Conservation (phyloP, 257 asterid genomes). For the Ocimum tenuiflorum region DNA sequence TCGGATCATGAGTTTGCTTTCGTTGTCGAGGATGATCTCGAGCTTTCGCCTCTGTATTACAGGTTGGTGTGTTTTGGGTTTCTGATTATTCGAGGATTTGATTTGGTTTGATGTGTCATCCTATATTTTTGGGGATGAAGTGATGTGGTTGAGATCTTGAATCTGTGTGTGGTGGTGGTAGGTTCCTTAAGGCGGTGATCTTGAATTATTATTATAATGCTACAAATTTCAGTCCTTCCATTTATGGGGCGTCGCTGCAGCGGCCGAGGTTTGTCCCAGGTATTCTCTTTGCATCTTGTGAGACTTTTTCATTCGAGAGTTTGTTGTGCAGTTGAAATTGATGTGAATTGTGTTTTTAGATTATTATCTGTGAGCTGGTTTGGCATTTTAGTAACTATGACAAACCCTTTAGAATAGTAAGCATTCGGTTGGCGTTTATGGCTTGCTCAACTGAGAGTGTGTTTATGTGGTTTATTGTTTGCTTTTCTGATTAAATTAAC, state of each 20-base stretch:
- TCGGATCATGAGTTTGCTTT: conserved; percentile 43
- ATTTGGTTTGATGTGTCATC: not conserved
- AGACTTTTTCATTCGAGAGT: not conserved
- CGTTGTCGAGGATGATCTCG: conserved; percentile 95
- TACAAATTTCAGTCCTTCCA: conserved; percentile 23
- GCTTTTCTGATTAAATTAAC: not conserved
- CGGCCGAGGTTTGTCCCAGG: conserved; percentile 28
- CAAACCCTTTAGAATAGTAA: not conserved
- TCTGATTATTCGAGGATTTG: not conserved
- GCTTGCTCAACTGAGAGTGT: conserved; percentile 5
- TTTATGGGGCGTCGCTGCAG: conserved; percentile 25
- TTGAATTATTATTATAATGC: conserved; percentile 20
- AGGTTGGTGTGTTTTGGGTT: conserved; percentile 30
- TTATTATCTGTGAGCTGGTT: not conserved
- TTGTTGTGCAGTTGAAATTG: not conserved
- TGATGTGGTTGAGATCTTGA: not conserved
- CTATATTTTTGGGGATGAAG: not conserved
- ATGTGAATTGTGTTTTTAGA: not conserved
- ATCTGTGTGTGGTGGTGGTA: conserved; percentile 9
- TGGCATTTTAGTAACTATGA: not conserved
- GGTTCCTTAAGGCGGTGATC: conserved; percentile 23
- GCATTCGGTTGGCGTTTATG: not conserved
- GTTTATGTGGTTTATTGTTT: not conserved
- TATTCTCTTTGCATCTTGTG: not conserved
- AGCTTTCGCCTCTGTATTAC: conserved; percentile 78